phyloP scores from a whole-genome alignment of 2,329 filamentous ascomycete species.

The Cordyceps cicadae region DNA sequence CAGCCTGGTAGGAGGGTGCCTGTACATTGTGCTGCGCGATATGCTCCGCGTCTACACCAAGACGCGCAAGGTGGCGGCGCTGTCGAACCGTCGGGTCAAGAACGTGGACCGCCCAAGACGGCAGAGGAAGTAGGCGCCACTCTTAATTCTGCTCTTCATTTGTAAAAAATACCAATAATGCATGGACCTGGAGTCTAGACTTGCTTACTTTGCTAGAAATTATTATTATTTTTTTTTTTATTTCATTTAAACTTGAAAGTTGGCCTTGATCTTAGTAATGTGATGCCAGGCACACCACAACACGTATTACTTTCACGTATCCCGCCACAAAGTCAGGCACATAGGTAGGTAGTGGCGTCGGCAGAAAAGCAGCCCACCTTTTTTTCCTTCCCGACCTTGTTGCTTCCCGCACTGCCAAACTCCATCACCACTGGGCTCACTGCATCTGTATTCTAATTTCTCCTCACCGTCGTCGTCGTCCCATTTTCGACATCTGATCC shows the following conservation, averaged over 20 bases:
- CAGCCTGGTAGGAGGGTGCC: constrained; percentile 77
- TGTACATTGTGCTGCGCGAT: constrained; percentile 79
- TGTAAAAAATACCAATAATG: neutral
- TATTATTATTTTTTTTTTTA: neutral
- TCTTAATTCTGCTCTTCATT: neutral
- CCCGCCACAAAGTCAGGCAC: too few relatives aligned
- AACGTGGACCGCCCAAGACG: constrained; percentile 36
- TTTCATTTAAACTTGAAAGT: neutral
- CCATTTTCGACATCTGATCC: neutral
- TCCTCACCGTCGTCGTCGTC: neutral
- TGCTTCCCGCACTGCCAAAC: neutral
- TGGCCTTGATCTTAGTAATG: neutral
- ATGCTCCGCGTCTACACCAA: constrained; percentile 54
- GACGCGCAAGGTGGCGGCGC: constrained; percentile 51
- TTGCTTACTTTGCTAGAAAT: neutral
- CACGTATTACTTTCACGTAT: neutral
- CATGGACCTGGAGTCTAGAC: neutral
- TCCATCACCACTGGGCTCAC: neutral
- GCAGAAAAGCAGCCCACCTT: neutral
- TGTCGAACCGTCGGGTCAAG: constrained; percentile 45
- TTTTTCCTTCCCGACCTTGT: neutral
- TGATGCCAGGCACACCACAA: neutral
- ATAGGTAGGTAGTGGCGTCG: neutral
- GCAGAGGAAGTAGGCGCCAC: constrained; percentile 28
- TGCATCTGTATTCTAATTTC: neutral